Percentiles rank a stretch among this genome's conserved stretches.
Conservation (phyloP, 371 early-diverging fungal species). For the Mucor ambiguus region DNA sequence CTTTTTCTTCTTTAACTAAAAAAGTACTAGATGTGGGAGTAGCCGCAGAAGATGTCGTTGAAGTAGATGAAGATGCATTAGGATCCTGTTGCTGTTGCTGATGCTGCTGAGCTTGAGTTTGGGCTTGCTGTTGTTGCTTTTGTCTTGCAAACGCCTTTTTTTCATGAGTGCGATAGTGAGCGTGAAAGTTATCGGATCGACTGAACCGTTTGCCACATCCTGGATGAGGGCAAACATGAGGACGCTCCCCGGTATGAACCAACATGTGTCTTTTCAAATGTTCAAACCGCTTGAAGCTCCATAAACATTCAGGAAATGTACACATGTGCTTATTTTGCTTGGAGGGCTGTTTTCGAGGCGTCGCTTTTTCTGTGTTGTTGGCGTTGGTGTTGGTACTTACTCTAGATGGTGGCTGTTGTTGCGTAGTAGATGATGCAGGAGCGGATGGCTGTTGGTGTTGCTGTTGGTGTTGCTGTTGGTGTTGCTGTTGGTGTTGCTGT, state of each 20-base stretch:
- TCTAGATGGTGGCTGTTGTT: not conserved
- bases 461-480: constrained; percentile 14
- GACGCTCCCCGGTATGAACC: constrained; percentile 68
- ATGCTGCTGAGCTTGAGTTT: constrained; percentile 9
- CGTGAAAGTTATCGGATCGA: constrained; percentile 76
- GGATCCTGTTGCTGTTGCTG: constrained; percentile 10
- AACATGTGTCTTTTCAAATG: constrained; percentile 85
- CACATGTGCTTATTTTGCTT: constrained; percentile 58
- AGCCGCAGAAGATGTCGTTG: constrained; percentile 5
- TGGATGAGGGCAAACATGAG: constrained; percentile 67
- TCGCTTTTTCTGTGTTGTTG: constrained; percentile 20
- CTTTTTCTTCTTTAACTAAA: constrained; percentile 19
- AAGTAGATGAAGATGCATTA: not conserved
- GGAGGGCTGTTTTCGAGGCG: constrained; percentile 35
- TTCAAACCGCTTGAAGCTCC: constrained; percentile 81
- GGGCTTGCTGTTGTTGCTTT: constrained; percentile 23
- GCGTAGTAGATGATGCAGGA: constrained; percentile 13
- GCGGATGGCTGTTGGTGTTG: constrained; percentile 10
- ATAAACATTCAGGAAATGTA: constrained; percentile 55
- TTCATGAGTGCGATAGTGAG: constrained; percentile 60
- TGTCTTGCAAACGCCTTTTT: constrained; percentile 42
- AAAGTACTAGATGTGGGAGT: constrained; percentile 8
- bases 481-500: constrained; percentile 14
- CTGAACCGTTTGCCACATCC: constrained; percentile 78
- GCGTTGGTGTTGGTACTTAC: not conserved